Base-by-base conservation (phyloP, 257 asterid genomes). In the Coffea canephora region DNA sequence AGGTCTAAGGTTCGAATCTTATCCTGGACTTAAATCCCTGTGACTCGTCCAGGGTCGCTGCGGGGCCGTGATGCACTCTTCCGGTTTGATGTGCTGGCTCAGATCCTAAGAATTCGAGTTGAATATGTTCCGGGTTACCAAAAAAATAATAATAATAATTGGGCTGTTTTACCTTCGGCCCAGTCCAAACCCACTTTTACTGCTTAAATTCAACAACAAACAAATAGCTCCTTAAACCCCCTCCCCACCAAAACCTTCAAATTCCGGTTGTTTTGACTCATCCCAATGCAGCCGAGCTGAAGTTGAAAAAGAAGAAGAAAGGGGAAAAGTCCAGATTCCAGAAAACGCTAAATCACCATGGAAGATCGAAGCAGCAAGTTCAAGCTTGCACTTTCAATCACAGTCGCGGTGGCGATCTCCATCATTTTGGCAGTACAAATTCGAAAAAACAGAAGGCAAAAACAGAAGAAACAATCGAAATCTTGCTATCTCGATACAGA, bases 401-500 rank as follows among this genome's bases (percentile, higher is more conserved):
- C 90, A 16, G 61, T 88, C 78, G 82, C 94, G 7, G 79, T 90
- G 23, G 91, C 89, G 76, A 76, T 94, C 87, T 89, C 97, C 73
- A 36, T 87, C 52, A 76, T 82, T 81, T 73, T 92, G 75, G 69
- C 90, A 45, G 80, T 77, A 54, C 85, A 77, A 9, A 77, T 88
- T 25, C 76, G 84, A 4, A 79, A 82, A 64, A 78, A 61, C 78
- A 76, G 66, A 18, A 83, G n/a, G 70, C 81, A 74, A 18, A 89
- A 76, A 61, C 81, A 16, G 2, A 67, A 45, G 13, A 77, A 78
- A 41, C 82, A 73, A 34, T 50, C 88, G 10, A 18, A 52, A 41
- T 15, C 71, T 2, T 95, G 99, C 77, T 95, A 95, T 84, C 86
- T 95, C 76, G 74, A 72, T 50, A 21, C 88, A 48, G 97, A 91